Base-by-base conservation (phyloP, 805 yeast genomes). In the Candida argentea region DNA sequence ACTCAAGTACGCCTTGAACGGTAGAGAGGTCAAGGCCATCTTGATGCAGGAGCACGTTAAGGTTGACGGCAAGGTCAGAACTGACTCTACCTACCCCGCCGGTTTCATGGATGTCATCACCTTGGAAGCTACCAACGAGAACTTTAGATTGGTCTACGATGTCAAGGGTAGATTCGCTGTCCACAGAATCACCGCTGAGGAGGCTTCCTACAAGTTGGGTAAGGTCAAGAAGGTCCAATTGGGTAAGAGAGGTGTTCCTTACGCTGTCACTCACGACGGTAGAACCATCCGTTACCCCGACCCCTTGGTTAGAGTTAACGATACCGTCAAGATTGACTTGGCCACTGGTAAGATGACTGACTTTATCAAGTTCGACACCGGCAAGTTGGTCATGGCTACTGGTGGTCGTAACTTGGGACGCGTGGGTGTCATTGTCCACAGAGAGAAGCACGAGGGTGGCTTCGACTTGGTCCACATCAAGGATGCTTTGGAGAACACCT, bases 391-490 rank as follows among this genome's bases (percentile, higher is more conserved):
- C 30, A 56, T 56, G 63, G 63, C 55, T 39, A 56, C 63, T 29
- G 63, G 63, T 46, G 63, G 63, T 56, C 43, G 59, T 36, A 55
- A 55, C 51, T 47, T 55, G 61, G 62, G 62, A 44, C 49, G 62
- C 48, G 60, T 54, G 43, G 62, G 62, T 55, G 60, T 52, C 29
- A 55, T 56, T 42, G 46, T 50, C 37, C 61, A 56, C 58, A 54
- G 59, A 51, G 62, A 56, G 50, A 55, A 44, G 47, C 62, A 56
- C 50, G 60, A 56, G 41, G 62, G 62, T 39, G 62, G 62, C 48
- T 56, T 56, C 51, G 62, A 56, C 44, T 54, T 56, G 41, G 61
- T 56, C 33, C 62, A 55, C 52, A 56, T 56, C 43, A 56, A 55
- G 49, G 62, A 56, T 40, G 38, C 59, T 37, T 52, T 56, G 40